Percentiles rank a stretch among this genome's conserved stretches.
phyloP scores from a whole-genome alignment of 2,329 filamentous ascomycete species.

The Rutstroemia sp. region DNA sequence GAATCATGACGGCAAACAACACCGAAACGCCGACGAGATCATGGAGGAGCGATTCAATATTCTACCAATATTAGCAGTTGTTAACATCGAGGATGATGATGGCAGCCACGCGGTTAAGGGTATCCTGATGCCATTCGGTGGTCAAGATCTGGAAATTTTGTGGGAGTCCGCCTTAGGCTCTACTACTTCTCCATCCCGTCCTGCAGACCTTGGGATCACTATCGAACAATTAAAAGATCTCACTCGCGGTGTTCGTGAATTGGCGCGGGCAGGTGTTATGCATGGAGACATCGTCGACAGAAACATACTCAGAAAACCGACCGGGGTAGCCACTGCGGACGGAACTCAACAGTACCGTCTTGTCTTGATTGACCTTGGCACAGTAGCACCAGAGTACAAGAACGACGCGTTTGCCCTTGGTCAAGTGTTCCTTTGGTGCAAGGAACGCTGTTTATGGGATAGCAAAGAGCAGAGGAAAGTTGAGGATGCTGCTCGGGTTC shows the following conservation, averaged over 20 bases:
- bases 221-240: background rate
- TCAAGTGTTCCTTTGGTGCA: too few species aligned
- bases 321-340: too few species aligned
- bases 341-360: too few species aligned
- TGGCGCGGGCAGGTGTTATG: background rate
- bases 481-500: too few species aligned
- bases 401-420: too few species aligned
- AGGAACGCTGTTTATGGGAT: too few species aligned
- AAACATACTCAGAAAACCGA: background rate
- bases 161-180: background rate
- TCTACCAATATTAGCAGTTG: background rate
- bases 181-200: background rate
- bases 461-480: too few species aligned
- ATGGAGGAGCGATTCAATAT: background rate
- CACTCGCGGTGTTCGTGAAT: background rate
- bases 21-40: background rate
- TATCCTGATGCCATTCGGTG: background rate
- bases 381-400: too few species aligned
- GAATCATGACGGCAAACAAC: background rate
- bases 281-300: background rate
- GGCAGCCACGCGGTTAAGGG: background rate
- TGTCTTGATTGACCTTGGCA: too few species aligned
- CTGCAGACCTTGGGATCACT: background rate
- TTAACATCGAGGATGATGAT: background rate
- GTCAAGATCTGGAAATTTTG: background rate